Base-by-base conservation (phyloP, 108 stramenopile genomes). In the Mediolabrus comicus region DNA sequence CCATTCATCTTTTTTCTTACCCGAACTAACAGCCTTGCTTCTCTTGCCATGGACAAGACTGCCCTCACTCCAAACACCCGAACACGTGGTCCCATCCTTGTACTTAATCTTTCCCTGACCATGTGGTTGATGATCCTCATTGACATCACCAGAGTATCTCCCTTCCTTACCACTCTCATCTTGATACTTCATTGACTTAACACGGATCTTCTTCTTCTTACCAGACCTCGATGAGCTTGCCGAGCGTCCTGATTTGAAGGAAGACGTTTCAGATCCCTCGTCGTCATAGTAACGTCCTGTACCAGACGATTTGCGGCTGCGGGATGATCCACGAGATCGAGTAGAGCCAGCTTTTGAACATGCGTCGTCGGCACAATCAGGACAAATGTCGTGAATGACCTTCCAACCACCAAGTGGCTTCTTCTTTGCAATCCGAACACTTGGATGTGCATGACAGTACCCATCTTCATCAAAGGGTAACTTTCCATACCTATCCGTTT, bases 41-140 rank as follows among this genome's bases (percentile, higher is more conserved):
- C 38, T 36, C 62, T 69, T 77, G 16, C 77, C 77, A 46, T 79
- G 77, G 27, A 62, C 77, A 39, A 65, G 63, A 53, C 43, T 60
- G 1, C 77, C 77, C 6, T 71, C 70, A 51, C 39, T 67, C 77
- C 77, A 79, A 12, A 79, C 77, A 11, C 77, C 77, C n/a, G 9
- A 36, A 51, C 66, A 79, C 17, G 51, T 53, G 0, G 53, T 57
- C 6, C 77, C 77, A 62, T 71, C 77, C 30, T 63, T 67, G 35
- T 79, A 79, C 53, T 79, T 79, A 39, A 79, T 79, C 60, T 79
- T 79, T 0, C 77, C 77, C 66, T 79, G 66, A 24, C 78, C 78
- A 52, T 72, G 65, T 8, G 78, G 78, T 13, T 68, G 59, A 43
- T 79, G 78, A 32, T 79, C 78, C 30, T 71, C 78, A 39, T 72